Base-by-base conservation (phyloP, 2,329 filamentous ascomycete genomes). In the Gaeumannomyces sp. region DNA sequence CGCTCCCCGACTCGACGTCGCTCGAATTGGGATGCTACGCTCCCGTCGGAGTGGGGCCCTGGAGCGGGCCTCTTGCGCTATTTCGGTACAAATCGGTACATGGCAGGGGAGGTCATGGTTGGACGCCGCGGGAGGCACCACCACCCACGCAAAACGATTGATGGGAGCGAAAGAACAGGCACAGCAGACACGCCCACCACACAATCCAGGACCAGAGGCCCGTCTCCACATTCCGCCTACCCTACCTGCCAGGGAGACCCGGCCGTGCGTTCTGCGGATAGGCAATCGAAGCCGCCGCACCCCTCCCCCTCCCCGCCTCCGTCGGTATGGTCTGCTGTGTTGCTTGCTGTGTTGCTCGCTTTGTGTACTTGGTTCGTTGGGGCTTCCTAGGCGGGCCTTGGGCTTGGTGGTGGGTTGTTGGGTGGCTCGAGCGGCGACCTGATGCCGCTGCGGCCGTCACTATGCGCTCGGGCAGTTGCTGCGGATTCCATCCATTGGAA, bases 1-100 rank as follows among this genome's bases (percentile, higher is more conserved):
- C 22, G 45, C 45, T 25, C 45, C 45, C 45, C 45, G 45, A 53
- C 45, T 53, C 45, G 45, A 53, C 45, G 45, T 53, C 45, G 13
- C 45, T 53, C 45, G 45, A 53, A 53, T 53, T 53, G 45, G n/a
- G 45, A 53, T 53, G 22, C 45, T 22, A 53, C 45, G 10, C 45
- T 53, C 45, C 22, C 45, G 45, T n/a, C 22, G 45, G 45, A 53
- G 45, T 19, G 45, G 45, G 45, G 45, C 45, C 45, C 45, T n/a
- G 8, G 19, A 11, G 19, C 19, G 45, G 45, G 19, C 22, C 19
- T 25, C 45, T 53, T 53, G 8, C 22, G 10, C 45, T 53, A 22
- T 53, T 53, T 53, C 45, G 45, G 45, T 53, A 53, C 45, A 53
- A 53, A 53, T 53, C 45, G 45, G 45, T 53, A 53, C 22, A 53